Percentiles rank a stretch among this genome's conserved stretches.
phyloP scores from a whole-genome alignment of 768 basidiomycete genomes.

The Trametes cinnabarina region DNA sequence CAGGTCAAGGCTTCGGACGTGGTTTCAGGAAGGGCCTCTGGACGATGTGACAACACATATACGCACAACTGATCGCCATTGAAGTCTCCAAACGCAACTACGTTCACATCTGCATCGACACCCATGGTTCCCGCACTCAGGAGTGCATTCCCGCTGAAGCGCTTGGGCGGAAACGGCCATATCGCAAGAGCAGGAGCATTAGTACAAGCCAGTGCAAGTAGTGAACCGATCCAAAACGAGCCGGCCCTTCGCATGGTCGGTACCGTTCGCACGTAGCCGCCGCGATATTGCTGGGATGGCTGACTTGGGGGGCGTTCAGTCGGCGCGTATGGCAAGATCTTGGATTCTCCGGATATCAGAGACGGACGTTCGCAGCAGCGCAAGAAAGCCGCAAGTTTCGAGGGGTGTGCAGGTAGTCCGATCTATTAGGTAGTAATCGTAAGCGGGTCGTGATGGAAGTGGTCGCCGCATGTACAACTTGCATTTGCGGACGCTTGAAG shows the following conservation, averaged over 20 bases:
- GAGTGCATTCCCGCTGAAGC: constrained; percentile 79
- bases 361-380: no score
- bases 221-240: neutral
- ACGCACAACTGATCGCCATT: constrained; percentile 93
- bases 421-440: no score
- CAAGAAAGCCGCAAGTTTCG: no score
- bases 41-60: neutral
- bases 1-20: constrained; percentile 64
- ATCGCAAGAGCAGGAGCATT: constrained; percentile 26
- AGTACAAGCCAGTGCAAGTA: neutral
- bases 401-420: no score
- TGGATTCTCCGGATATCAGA: no score
- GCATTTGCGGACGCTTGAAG: no score
- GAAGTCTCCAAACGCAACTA: constrained; percentile 93
- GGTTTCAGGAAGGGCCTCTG: neutral
- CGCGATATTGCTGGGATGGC: neutral
- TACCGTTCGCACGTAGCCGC: neutral
- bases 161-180: constrained; percentile 89
- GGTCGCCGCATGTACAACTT: no score
- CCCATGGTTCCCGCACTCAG: constrained; percentile 80
- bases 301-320: neutral
- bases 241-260: neutral
- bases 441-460: no score
- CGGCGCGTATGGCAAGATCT: no score
- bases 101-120: constrained; percentile 63